A percentile compares a stretch with the other conserved stretches of the same genome.
Conservation (phyloP, 1,284 basidiomycete species). For the Ustilago nuda region DNA sequence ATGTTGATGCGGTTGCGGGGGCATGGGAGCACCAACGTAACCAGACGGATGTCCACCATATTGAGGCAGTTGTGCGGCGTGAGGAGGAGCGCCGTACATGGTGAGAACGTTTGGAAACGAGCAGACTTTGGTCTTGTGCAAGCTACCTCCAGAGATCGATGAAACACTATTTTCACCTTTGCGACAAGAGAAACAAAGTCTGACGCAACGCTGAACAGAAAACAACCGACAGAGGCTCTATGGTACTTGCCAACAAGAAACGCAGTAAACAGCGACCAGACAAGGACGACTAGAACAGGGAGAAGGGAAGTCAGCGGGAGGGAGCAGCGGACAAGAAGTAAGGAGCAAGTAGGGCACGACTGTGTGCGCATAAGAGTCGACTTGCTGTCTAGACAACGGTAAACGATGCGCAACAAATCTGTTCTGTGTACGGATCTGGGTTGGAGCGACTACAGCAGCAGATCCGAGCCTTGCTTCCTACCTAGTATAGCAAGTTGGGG, state of each 20-base stretch:
- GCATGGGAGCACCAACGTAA: constrained; percentile 13
- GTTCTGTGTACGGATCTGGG: neutral
- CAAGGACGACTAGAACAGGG: neutral
- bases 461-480: neutral
- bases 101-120: neutral
- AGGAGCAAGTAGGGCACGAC: neutral
- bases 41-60: constrained; percentile 22
- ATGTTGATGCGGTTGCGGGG: constrained; percentile 21
- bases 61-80: constrained; percentile 22
- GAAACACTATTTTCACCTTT: neutral
- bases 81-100: constrained; percentile 40
- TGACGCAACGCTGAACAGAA: neutral
- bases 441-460: neutral
- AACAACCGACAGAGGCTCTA: neutral
- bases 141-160: neutral
- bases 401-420: neutral
- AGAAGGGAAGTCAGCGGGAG: neutral
- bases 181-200: neutral
- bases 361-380: neutral
- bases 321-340: neutral
- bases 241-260: neutral
- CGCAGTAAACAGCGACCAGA: neutral
- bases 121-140: neutral
- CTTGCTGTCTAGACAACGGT: no score
- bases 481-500: neutral